Base-by-base conservation (phyloP, 2,329 filamentous ascomycete genomes). In the Paecilomyces sp. region DNA sequence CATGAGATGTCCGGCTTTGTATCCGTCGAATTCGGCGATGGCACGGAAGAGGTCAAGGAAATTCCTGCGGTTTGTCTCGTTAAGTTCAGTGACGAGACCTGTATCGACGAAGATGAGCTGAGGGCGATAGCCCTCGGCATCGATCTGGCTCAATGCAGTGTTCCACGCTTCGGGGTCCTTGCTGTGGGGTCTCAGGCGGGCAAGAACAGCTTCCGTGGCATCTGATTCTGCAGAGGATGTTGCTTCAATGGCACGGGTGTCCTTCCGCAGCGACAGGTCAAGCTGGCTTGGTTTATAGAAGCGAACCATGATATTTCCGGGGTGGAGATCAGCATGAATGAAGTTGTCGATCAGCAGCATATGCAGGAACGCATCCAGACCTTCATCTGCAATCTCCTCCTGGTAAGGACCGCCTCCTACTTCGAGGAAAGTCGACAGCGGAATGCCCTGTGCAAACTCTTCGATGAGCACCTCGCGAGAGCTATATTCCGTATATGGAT, bases 321-420 rank as follows among this genome's bases (percentile, higher is more conserved):
- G 94, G 71, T 99, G 94, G 31, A 99, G 79, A 71, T 99, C 94
- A 4, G 94, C 93, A 71, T 99, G 94, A 28, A 97, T 88, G 73
- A 99, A 99, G 73, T 99, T 99, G 74, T 99, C 94, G 47, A 99
- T 88, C 12, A 99, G 82, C 15, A 99, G 80, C 94, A 99, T 99
- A 68, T 92, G 91, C 56, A 99, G 78, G 75, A 99, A 99, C 2
- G 93, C 92, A 72, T 99, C 92, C 0, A 99, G 84, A 0, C 94
- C 94, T 77, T 97, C 93, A 60, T 96, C 88, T 3, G 94, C 92
- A 63, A 99, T 96, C 64, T 97, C 93, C 67, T 91, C 86, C 71
- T 97, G 92, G 75, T 96, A 99, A 0, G 91, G 86, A 3, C 94
- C 94, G 9, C 91, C 94, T 7, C 94, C 94, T 60, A 92, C 91